phyloP scores from a whole-genome alignment of 139 green algal genomes.

The Eudorina sp. region DNA sequence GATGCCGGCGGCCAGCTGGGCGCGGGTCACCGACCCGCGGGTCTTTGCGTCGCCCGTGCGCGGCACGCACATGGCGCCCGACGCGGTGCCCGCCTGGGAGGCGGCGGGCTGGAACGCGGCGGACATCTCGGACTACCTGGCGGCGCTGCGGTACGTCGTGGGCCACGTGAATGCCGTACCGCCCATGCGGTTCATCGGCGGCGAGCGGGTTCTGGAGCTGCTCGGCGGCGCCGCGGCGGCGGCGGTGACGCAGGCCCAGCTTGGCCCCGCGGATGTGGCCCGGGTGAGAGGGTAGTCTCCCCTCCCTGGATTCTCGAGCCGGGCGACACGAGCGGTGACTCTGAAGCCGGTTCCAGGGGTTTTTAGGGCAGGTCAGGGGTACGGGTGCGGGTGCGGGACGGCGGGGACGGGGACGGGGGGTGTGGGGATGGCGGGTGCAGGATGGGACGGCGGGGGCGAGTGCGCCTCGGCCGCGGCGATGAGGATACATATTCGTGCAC shows the following conservation, averaged over 20 bases:
- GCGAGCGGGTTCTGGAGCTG: not conserved
- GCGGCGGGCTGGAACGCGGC: not conserved
- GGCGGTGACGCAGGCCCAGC: not conserved
- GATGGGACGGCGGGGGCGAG: too few species aligned
- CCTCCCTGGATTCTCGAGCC: too few species aligned
- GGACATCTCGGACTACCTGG: conserved; percentile 18
- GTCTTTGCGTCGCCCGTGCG: not conserved
- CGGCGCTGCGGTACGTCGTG: not conserved
- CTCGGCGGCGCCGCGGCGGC: not conserved
- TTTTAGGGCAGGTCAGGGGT: too few species aligned
- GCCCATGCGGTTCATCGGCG: not conserved
- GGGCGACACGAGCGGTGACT: too few species aligned
- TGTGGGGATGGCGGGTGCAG: too few species aligned
- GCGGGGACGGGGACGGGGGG: too few species aligned
- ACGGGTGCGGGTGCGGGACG: too few species aligned
- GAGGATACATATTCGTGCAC: too few species aligned
- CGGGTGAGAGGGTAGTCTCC: not conserved
- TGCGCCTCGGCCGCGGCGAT: too few species aligned
- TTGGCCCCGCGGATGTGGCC: not conserved
- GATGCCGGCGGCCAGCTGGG: not conserved
- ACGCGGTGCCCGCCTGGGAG: not conserved
- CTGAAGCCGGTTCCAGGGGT: too few species aligned
- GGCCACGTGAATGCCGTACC: conserved; percentile 8
- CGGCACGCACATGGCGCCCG: not conserved
- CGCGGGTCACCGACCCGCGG: not conserved